A percentile compares a stretch with the other conserved stretches of the same genome.
Conservation (phyloP, 768 basidiomycete species). For the Multifurca ochricompacta region DNA sequence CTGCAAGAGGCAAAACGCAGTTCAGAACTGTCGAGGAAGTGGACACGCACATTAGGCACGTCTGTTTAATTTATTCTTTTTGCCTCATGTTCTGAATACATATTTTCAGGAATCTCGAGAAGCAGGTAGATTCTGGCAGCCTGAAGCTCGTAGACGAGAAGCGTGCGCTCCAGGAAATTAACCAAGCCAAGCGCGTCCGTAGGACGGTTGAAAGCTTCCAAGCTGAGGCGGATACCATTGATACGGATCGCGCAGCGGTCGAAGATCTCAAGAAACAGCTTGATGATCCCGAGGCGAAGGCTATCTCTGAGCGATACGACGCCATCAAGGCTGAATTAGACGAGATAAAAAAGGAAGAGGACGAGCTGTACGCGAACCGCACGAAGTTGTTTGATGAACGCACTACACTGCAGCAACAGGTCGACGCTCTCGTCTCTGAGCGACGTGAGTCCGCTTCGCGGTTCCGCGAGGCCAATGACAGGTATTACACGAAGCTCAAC, state of each 20-base stretch:
- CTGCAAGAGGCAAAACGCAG: conserved; percentile 64
- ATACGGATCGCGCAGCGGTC: conserved; percentile 61
- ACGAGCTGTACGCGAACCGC: conserved; percentile 75
- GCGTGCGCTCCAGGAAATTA: conserved; percentile 87
- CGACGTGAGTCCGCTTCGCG: conserved; percentile 67
- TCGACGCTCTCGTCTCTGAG: conserved; percentile 63
- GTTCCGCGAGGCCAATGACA: conserved; percentile 80
- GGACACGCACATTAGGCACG: conserved; percentile 80
- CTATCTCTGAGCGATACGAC: conserved; percentile 72
- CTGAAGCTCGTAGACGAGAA: conserved; percentile 96
- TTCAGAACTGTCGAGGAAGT: conserved; percentile 83
- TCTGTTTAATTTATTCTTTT: conserved; percentile 10
- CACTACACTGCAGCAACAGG: conserved; percentile 56
- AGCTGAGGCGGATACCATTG: conserved; percentile 70
- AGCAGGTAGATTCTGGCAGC: conserved; percentile 84
- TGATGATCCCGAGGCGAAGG: conserved; percentile 86
- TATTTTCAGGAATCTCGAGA: conserved; percentile 61
- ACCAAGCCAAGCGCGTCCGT: conserved; percentile 58
- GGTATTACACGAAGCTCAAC: conserved; percentile 73
- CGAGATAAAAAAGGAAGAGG: conserved; percentile 74
- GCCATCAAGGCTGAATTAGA: conserved; percentile 80
- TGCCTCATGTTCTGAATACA: conserved; percentile 14
- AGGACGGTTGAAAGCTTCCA: conserved; percentile 77
- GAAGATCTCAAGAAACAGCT: conserved; percentile 77
- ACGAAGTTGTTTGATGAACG: conserved; percentile 84